phyloP scores from a whole-genome alignment of 225 moss, liverwort and hornwort genomes.

The Climacium dendroides region DNA sequence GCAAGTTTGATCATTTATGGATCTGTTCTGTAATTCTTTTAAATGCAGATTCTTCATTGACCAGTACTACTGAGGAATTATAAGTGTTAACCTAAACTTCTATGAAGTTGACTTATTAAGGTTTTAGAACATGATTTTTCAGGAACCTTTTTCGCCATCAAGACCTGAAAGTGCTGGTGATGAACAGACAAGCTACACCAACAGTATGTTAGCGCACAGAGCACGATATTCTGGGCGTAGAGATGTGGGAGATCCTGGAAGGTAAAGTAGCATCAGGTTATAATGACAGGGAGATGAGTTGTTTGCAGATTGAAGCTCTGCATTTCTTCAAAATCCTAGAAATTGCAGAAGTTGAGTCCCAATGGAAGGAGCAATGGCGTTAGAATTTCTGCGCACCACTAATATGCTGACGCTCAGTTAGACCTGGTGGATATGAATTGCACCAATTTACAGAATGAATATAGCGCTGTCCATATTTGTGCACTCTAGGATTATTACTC shows the following conservation, averaged over 20 bases:
- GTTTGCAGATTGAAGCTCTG: neutral
- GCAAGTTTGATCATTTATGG: neutral
- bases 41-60: neutral
- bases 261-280: conserved; percentile 4
- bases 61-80: neutral
- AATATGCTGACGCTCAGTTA: neutral
- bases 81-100: neutral
- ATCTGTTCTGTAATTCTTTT: neutral
- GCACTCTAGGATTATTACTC: neutral
- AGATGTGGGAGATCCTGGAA: conserved; percentile 29
- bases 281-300: neutral
- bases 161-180: conserved; percentile 34
- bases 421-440: neutral
- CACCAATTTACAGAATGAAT: neutral
- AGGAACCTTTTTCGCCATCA: conserved; percentile 24
- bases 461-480: neutral
- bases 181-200: conserved; percentile 21
- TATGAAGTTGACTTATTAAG: neutral
- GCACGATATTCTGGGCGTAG: conserved; percentile 25
- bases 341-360: neutral
- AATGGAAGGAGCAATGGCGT: neutral
- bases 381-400: neutral
- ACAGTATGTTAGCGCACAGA: conserved; percentile 16
- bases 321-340: neutral
- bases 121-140: neutral